Percentiles rank a stretch among this genome's conserved stretches.
phyloP scores from a whole-genome alignment of 148 eudicot genomes.

The Rhododendron kiyosumense region DNA sequence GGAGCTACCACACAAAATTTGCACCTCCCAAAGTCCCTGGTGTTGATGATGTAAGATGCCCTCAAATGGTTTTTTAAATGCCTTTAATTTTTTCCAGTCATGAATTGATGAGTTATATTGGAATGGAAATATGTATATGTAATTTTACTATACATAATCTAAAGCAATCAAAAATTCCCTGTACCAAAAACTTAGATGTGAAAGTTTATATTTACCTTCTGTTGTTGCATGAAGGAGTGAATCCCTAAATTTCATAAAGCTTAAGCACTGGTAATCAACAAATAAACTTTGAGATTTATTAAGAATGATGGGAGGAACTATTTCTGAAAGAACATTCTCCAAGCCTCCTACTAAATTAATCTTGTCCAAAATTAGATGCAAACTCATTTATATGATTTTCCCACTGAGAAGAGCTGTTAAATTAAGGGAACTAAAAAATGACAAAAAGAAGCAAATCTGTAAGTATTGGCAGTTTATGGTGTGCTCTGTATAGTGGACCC shows the following conservation, averaged over 20 bases:
- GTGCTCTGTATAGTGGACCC: background rate
- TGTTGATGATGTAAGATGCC: constrained; percentile 56
- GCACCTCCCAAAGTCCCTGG: constrained; percentile 72
- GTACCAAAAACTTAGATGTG: background rate
- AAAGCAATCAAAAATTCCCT: background rate
- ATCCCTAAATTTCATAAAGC: background rate
- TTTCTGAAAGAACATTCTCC: background rate
- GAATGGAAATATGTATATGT: background rate
- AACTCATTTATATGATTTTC: background rate
- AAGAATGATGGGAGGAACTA: background rate
- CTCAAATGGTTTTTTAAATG: background rate
- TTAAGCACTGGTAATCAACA: background rate
- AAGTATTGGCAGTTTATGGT: background rate
- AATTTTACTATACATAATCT: background rate
- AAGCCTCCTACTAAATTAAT: background rate
- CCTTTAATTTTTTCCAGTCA: background rate
- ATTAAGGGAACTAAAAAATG: background rate
- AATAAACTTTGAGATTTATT: background rate
- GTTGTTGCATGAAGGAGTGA: background rate
- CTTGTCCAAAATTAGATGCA: background rate
- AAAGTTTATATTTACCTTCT: background rate
- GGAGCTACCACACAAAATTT: constrained; percentile 73
- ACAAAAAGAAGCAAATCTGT: background rate
- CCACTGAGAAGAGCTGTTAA: background rate
- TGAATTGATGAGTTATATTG: background rate